Base-by-base conservation (phyloP, 768 basidiomycete genomes). In the Pulveroboletus ravenelii region DNA sequence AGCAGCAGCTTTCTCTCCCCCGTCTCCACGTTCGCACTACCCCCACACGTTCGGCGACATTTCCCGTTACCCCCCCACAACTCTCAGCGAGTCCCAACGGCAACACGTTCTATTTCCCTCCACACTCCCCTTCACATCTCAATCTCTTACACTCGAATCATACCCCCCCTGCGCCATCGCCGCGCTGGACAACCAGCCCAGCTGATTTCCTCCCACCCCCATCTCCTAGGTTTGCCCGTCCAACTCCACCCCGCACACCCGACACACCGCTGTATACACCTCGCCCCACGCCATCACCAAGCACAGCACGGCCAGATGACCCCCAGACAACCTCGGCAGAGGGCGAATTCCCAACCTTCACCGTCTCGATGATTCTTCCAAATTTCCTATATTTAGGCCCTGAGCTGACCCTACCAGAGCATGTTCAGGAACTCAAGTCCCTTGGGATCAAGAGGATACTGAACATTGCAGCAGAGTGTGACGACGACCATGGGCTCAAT, bases 381-480 rank as follows among this genome's bases (percentile, higher is more conserved):
- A 80, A 82, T 50, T 96, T 96, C 70, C 73, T 98, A 25, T 98
- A 81, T 68, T 78, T 97, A 30, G 95, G 94, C 2, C 91, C 94
- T 1, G 95, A 98, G 67, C 75, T 89, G 25, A 85, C 85, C 4
- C 68, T 74, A 10, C 74, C 76, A 45, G 85, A 84, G 54, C 90
- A 97, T 59, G 86, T 92, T 15, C 73, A 79, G 18, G 82, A 87
- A 68, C 71, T 97, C 41, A 75, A 82, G 53, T 71, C 74, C 0
- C 70, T 93, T 15, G 93, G 93, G 0, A 86, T 97, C 50, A 86
- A 81, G 66, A 74, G 93, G 48, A 91, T 98, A 55, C 68, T 97
- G 52, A 98, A 98, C 63, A 84, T 96, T 41, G 94, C 94, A 15
- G 78, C 79, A 10, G 94, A 97, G 69, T 96, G 93, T 65, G 86